These are phyloP conservation scores for Fusarium irregulare DNA, from an alignment of 2,329 filamentous ascomycete genomes.

Conservation along the genomic window DNA sequence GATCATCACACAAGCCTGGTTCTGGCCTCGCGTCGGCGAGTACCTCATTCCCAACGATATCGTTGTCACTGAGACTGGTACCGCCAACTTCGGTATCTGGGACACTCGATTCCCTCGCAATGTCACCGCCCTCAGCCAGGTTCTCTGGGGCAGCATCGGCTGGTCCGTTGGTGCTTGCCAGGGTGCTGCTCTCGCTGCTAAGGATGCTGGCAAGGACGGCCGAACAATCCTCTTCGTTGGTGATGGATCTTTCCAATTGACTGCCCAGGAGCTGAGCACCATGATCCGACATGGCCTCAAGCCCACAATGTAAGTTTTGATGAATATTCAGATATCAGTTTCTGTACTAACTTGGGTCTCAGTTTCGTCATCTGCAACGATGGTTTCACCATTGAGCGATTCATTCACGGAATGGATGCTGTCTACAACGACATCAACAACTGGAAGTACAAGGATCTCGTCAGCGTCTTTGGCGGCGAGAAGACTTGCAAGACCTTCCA, in stretches of 20 bases:
- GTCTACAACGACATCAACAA: conserved; percentile 82
- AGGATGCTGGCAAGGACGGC: conserved; percentile 68
- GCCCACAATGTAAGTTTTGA: conserved; percentile 75
- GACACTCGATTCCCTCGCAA: conserved; percentile 81
- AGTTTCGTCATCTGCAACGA: conserved; percentile 88
- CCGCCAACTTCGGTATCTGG: conserved; percentile 88
- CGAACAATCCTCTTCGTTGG: conserved; percentile 89
- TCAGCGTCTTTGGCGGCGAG: conserved; percentile 74
- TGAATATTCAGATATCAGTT: neutral
- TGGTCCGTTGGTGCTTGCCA: conserved; percentile 70
- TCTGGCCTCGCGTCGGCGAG: conserved; percentile 81
- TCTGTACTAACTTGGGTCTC: conserved; percentile 35
- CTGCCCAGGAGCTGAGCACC: conserved; percentile 84
- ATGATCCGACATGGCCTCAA: conserved; percentile 81
- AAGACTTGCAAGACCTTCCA: conserved; percentile 71
- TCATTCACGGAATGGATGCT: conserved; percentile 85
- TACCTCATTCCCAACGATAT: conserved; percentile 80
- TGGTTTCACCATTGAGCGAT: conserved; percentile 89
- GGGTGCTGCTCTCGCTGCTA: conserved; percentile 78
- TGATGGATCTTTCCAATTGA: conserved; percentile 88
- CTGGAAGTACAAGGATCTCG: conserved; percentile 79
- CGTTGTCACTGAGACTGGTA: conserved; percentile 88
- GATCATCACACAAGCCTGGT: conserved; percentile 74
- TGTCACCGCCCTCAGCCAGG: conserved; percentile 85
- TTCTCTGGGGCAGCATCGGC: conserved; percentile 76